Evolutionary conservation across 2,329 filamentous ascomycete species (phyloP).

Genomic region (Aspergillus latus): DNA sequence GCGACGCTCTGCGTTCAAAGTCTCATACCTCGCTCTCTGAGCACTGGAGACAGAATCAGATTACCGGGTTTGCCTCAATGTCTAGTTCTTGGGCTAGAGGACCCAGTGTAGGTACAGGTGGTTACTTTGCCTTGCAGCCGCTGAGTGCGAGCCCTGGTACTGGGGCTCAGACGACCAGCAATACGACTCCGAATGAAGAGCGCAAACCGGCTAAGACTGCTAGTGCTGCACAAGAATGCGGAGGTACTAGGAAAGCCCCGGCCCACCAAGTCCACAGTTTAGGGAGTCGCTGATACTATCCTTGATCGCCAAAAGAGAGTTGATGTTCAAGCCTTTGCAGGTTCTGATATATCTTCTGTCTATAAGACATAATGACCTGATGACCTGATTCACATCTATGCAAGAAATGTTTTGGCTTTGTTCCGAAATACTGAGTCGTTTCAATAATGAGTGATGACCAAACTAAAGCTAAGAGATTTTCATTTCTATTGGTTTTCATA

Average conservation of each 20-base stretch:
- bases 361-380: neutral
- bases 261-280: neutral
- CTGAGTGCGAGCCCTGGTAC: neutral
- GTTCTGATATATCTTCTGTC: neutral
- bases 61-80: neutral
- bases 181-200: slow-evolving; percentile 12
- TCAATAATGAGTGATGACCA: neutral
- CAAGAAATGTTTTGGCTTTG: neutral
- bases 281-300: neutral
- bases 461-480: neutral
- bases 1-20: neutral
- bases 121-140: slow-evolving; percentile 9
- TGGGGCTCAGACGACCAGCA: slow-evolving; percentile 9
- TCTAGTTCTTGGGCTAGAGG: neutral
- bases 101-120: neutral
- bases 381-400: neutral
- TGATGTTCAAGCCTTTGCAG: neutral
- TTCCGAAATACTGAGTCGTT: neutral
- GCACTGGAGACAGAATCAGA: neutral
- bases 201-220: slow-evolving; percentile 2
- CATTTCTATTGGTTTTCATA: slow-evolving; percentile 1
- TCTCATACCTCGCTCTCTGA: slow-evolving; percentile 7
- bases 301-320: neutral
- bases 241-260: neutral
- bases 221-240: neutral